A percentile compares a stretch with the other conserved stretches of the same genome.
Evolutionary conservation across 306 rosid genomes (phyloP).

Genomic region (Cucurbita ficifolia): DNA sequence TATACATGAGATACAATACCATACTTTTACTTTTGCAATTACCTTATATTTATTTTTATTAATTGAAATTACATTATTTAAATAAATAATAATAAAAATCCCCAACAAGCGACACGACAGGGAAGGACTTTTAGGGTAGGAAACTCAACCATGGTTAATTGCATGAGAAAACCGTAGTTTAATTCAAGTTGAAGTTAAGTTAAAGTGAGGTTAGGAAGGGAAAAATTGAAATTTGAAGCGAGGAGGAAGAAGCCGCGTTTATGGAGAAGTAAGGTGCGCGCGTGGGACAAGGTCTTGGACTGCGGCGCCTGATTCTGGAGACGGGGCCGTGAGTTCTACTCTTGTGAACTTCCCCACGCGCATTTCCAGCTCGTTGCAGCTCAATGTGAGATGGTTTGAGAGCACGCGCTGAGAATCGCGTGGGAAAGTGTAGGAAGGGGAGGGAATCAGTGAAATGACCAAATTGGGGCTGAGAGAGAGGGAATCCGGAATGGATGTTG

Average conservation of each 20-base stretch:
- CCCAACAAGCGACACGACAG: neutral
- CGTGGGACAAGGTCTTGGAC: constrained; percentile 4
- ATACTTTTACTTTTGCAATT: too few relatives aligned
- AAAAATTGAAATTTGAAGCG: neutral
- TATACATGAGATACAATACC: too few relatives aligned
- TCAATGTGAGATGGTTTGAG: neutral
- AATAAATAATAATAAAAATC: too few relatives aligned
- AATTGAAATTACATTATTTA: too few relatives aligned
- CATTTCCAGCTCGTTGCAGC: neutral
- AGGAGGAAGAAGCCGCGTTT: neutral
- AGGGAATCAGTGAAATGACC: neutral
- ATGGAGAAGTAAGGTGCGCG: neutral
- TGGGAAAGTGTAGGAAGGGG: neutral
- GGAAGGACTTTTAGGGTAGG: neutral
- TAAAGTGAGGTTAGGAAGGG: neutral
- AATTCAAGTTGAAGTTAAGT: neutral
- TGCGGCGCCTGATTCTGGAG: neutral
- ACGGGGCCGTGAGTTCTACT: neutral
- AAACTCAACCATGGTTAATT: neutral
- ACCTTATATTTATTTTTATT: too few relatives aligned
- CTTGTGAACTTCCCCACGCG: neutral
- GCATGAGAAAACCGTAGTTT: neutral
- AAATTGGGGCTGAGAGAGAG: neutral
- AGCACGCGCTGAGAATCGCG: neutral
- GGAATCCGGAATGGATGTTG: neutral